These are phyloP conservation scores for Halophytophthora batemanensis DNA, from an alignment of 352 stramenopile genomes.

Conservation along the genomic window DNA sequence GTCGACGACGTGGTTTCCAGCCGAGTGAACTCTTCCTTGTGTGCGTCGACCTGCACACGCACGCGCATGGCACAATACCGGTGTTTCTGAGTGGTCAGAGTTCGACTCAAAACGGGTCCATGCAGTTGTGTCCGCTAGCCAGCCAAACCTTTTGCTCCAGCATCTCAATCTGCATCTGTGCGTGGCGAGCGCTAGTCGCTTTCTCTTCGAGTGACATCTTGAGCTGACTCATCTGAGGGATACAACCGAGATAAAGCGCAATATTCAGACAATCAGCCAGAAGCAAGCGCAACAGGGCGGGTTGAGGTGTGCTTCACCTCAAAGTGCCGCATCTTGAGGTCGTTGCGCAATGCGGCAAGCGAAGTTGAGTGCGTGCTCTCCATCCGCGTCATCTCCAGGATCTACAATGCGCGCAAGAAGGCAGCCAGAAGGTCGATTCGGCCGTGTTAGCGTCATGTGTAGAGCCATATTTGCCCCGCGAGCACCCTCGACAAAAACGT, in stretches of 20 bases:
- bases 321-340: constrained; percentile 82
- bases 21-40: constrained; percentile 67
- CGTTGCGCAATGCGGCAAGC: constrained; percentile 45
- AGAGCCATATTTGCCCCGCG: neutral
- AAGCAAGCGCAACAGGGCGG: neutral
- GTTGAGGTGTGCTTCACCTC: constrained; percentile 30
- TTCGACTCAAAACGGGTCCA: neutral
- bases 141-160: constrained; percentile 58
- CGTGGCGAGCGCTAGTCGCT: constrained; percentile 25
- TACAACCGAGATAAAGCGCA: neutral
- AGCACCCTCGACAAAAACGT: neutral
- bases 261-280: neutral
- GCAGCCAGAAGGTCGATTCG: neutral
- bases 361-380: constrained; percentile 52
- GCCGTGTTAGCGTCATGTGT: neutral
- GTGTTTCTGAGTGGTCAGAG: no score
- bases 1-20: constrained; percentile 67
- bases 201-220: constrained; percentile 63
- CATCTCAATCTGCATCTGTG: constrained; percentile 56
- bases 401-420: constrained; percentile 13
- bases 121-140: neutral
- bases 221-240: constrained; percentile 52
- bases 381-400: constrained; percentile 48
- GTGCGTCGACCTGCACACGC: constrained; percentile 41
- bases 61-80: no score